Conservation (phyloP, 208 protist species). For the Acanthamoeba culbertsoni region DNA sequence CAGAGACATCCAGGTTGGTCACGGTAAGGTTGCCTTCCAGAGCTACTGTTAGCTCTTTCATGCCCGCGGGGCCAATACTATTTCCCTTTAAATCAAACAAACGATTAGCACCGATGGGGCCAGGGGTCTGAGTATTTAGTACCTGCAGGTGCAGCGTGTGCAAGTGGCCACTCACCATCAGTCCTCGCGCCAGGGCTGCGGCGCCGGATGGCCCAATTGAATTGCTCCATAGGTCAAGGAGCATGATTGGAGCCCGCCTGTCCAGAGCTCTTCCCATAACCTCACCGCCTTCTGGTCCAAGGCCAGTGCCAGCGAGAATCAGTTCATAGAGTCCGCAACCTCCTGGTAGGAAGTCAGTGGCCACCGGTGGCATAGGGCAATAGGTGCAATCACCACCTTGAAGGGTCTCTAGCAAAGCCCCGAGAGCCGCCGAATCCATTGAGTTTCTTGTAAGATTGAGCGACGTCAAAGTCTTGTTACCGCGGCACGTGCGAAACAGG, state of each 20-base stretch:
- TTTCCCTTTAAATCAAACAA: background rate
- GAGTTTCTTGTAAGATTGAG: background rate
- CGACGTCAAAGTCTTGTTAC: background rate
- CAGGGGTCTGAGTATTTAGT: background rate
- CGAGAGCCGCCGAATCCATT: background rate
- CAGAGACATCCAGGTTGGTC: constrained; percentile 82
- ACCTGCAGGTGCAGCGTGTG: constrained; percentile 25
- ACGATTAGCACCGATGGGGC: background rate
- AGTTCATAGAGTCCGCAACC: background rate
- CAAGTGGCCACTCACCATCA: background rate
- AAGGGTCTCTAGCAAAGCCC: background rate
- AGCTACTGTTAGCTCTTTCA: background rate
- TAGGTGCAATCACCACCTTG: background rate
- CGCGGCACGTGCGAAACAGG: background rate
- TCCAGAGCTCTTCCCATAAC: background rate
- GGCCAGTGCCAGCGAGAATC: background rate
- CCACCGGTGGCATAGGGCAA: background rate
- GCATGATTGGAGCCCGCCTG: background rate
- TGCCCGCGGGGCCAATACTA: background rate
- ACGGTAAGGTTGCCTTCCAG: constrained; percentile 33
- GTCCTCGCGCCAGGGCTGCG: background rate
- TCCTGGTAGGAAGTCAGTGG: background rate
- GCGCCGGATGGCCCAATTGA: background rate
- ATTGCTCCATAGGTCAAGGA: constrained; percentile 47
- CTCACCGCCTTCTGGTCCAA: background rate